These are phyloP conservation scores for Aspergillus heteromorphus DNA, from an alignment of 495 filamentous ascomycete species.

Conservation along the genomic window DNA sequence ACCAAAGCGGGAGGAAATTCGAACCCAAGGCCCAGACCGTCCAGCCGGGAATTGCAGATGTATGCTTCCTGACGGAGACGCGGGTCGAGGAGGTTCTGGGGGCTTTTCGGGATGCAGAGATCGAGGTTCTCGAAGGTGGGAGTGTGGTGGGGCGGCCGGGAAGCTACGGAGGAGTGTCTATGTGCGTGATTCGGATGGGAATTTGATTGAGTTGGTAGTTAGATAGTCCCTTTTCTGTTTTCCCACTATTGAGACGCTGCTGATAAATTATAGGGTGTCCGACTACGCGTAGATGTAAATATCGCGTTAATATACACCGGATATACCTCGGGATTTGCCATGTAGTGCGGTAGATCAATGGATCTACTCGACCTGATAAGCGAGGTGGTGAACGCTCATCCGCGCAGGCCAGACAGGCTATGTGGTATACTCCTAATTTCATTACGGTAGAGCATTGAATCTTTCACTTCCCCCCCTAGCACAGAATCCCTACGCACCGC, in stretches of 20 bases:
- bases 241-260: neutral
- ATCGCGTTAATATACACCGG: too few relatives aligned
- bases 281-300: neutral
- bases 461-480: too few relatives aligned
- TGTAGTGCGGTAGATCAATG: too few relatives aligned
- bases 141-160: constrained; percentile 46
- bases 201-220: constrained; percentile 52
- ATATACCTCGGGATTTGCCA: too few relatives aligned
- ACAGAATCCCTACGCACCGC: too few relatives aligned
- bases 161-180: constrained; percentile 51
- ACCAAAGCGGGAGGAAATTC: constrained; percentile 47
- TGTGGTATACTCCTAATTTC: too few relatives aligned
- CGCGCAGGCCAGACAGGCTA: too few relatives aligned
- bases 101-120: constrained; percentile 27
- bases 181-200: constrained; percentile 52
- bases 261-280: neutral
- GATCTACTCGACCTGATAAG: too few relatives aligned
- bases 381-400: too few relatives aligned
- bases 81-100: constrained; percentile 34
- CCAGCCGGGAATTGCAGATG: constrained; percentile 45
- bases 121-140: constrained; percentile 43
- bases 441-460: too few relatives aligned
- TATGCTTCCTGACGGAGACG: constrained; percentile 47
- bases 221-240: neutral
- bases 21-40: constrained; percentile 48